Evolutionary conservation across 2,329 filamentous ascomycete species (phyloP), one percentile per base, ranked within the genome.

Genomic region (Tolypocladium sp.): DNA sequence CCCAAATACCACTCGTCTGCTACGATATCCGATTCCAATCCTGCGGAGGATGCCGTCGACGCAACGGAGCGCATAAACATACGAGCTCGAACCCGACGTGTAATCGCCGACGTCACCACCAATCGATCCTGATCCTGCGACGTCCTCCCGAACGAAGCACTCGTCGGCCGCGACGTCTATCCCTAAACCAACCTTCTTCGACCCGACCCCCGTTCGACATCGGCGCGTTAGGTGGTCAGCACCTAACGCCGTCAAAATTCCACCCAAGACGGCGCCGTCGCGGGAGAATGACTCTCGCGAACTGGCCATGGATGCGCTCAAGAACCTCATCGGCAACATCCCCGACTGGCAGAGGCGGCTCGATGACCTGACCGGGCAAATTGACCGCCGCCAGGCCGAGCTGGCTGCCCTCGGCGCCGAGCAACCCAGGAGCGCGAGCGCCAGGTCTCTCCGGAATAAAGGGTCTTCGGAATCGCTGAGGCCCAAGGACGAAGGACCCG

Each of bases 311-410:
- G 84, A 87, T 61, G 80, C 83, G 35, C 72, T 88, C 58, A 79
- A 74, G 58, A 79, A 79, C 60, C 75, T 88, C 42, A 75, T 76
- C 58, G 75, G 70, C 63, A 82, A 85, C 61, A 77, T 86, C 49
- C 85, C 84, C 20, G 78, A 81, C 68, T 88, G 85, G 85, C 73
- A 82, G 42, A 74, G 74, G 60, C 79, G 82, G 27, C 77, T 88
- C 52, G 81, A 86, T 62, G 80, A 85, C 57, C 77, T 88, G 59
- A 85, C 78, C 66, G 76, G 77, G 60, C 80, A 87, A 69, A 85
- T 88, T 60, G 79, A 83, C 60, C 76, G 81, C 66, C 83, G 85
- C 60, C 85, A 88, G 73, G 72, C 76, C 56, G 83, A 87, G 67
- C 76, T 87, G 59, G 84, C 83, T 41, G 76, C 76, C 59, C 69